Base-by-base conservation (phyloP, 2,329 filamentous ascomycete species). In the Aspergillus brunneoviolaceus region DNA sequence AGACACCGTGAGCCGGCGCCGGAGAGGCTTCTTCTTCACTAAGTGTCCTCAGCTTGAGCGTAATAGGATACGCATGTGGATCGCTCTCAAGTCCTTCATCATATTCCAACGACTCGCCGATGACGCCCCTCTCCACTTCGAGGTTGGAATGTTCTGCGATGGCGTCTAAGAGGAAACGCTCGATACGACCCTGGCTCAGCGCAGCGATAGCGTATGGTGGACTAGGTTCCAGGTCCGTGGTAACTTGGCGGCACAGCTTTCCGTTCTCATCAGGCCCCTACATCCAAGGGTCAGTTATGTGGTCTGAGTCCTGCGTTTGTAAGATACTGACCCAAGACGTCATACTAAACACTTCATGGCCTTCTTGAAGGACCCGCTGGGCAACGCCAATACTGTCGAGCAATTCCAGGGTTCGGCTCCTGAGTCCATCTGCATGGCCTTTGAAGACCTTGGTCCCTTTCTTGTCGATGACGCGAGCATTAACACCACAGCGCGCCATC, bases 181-280 rank as follows among this genome's bases (percentile, higher is more conserved):
- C 89, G 61, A 91, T 85, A 1, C 88, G 83, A 2, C 88, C 89
- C 74, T 92, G 89, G 65, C 91, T 87, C 50, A 92, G 72, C 10
- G 89, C 85, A 2, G 85, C 82, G 69, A 90, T 83, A 51, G 85
- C 31, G n/a, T 57, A 57, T 12, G 60, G 84, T 63, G 89, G 89
- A 1, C 84, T 79, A 5, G 75, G 0, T 85, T 86, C 0, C 83
- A 80, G 49, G 86, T 84, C 0, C 84, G 81, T 14, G 89, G 85
- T 27, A 48, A 86, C 85, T 12, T 81, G 84, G 33, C 88, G 80
- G 48, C 79, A 76, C 56, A 91, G 81, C 0, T 75, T 69, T 1
- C 86, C 86, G 35, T 85, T 76, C 31, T 81, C 73, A 56, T 85
- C 84, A 0, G 58, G 59, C n/a, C 25, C 50, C 58, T 62, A 33